Conservation (phyloP, 768 basidiomycete species). For the Russula compacta region DNA sequence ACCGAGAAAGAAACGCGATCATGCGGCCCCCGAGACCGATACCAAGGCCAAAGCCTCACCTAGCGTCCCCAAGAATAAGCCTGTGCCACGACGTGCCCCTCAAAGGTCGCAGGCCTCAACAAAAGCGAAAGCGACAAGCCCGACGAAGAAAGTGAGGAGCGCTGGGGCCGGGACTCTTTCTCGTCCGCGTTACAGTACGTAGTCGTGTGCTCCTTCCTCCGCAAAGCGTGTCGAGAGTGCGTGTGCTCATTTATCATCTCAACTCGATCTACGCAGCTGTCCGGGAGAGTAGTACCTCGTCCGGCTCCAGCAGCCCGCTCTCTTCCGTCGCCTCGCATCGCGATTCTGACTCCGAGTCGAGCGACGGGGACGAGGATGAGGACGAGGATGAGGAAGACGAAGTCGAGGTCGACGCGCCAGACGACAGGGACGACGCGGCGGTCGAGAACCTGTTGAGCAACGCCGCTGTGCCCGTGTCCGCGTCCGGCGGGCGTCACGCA, state of each 20-base stretch:
- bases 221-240: background rate
- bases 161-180: background rate
- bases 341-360: background rate
- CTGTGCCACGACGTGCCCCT: background rate
- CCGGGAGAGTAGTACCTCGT: background rate
- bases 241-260: background rate
- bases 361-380: background rate
- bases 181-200: background rate
- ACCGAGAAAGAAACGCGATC: background rate
- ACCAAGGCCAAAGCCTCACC: background rate
- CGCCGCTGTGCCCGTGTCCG: background rate
- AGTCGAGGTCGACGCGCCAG: constrained; percentile 1
- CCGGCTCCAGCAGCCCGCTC: constrained; percentile 8
- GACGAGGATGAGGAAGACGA: background rate
- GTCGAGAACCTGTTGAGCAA: constrained; percentile 14
- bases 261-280: background rate
- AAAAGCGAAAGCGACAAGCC: background rate
- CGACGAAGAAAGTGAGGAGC: background rate
- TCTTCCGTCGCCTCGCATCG: background rate
- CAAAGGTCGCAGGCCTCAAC: background rate
- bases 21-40: background rate
- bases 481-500: background rate
- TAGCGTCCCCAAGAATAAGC: background rate
- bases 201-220: background rate
- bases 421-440: constrained; percentile 12